Evolutionary conservation across 495 filamentous ascomycete species (phyloP), one percentile per base, ranked within the genome.

Genomic region (Achaetomiella virescens): DNA sequence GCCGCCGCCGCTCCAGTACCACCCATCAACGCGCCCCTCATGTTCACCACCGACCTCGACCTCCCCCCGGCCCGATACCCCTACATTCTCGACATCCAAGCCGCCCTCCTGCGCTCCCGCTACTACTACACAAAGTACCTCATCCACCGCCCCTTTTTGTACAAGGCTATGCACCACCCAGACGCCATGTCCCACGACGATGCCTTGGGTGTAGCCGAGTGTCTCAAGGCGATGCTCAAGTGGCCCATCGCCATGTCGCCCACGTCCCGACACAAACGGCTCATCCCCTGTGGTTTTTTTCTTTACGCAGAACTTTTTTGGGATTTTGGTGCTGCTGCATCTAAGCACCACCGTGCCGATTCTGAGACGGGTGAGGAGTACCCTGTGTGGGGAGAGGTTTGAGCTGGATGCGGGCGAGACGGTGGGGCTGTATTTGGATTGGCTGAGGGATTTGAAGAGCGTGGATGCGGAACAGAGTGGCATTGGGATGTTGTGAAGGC

Each of bases 91-190:
- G 81, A 84, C 55, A 68, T 83, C 41, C 74, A 81, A 38, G 73
- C 78, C 15, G 80, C 81, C 6, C 66, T 79, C 22, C 70, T 84
- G 9, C 74, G 81, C 42, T 78, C 80, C 5, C 70, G 77, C 33
- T 84, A 80, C 68, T 83, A 83, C 66, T 80, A 82, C 65, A 72
- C 78, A 12, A 78, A 78, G 43, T 83, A 78, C 65, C 70, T 84
- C 48, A 74, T 83, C 52, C 73, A 83, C 58, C 74, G 79, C 14
- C 80, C 81, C 11, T 84, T 81, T 55, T 58, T 84, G 36, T 84
- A 81, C 73, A 84, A 84, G 59, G 81, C 79, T 2, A 64, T 84
- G 27, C 80, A 83, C 62, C 75, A 75, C 56, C 77, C 81, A 1
- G 72, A 81, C 37, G 62, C 72, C 46, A 72, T 82, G 68, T 78